Conservation (phyloP, 1,284 basidiomycete genomes). For the Amylostereum chailletii region DNA sequence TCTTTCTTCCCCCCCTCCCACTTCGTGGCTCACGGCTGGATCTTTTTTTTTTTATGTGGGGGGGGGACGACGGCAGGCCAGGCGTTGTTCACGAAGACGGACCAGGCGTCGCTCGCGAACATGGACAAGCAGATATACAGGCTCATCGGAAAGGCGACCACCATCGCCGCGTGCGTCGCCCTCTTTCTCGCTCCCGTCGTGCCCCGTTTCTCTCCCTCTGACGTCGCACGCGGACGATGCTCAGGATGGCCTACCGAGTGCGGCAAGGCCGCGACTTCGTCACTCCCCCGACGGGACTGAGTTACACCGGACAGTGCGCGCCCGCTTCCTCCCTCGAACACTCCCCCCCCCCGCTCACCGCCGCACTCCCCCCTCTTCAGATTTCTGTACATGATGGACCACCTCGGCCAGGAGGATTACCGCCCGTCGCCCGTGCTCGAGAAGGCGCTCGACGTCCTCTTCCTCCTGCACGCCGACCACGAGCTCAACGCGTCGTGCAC, state of each 20-base stretch:
- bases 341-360: not conserved
- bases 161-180: slow-evolving; percentile 65
- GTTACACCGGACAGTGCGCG: slow-evolving; percentile 74
- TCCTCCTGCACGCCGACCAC: slow-evolving; percentile 84
- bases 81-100: slow-evolving; percentile 64
- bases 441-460: slow-evolving; percentile 78
- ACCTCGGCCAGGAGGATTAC: slow-evolving; percentile 66
- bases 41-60: not conserved
- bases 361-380: slow-evolving; percentile 22
- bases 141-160: slow-evolving; percentile 80
- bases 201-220: not conserved
- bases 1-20: not conserved
- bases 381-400: slow-evolving; percentile 85
- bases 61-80: slow-evolving; percentile 47
- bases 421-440: slow-evolving; percentile 74
- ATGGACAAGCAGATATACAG: slow-evolving; percentile 90
- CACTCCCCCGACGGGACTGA: slow-evolving; percentile 72
- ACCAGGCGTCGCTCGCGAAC: slow-evolving; percentile 53
- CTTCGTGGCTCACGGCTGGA: not conserved
- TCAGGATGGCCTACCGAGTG: slow-evolving; percentile 80
- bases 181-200: not conserved
- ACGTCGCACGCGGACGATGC: not conserved
- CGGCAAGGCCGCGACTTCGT: slow-evolving; percentile 85
- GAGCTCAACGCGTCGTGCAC: slow-evolving; percentile 81
- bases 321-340: not conserved